Percentiles rank a stretch among this genome's conserved stretches.
Evolutionary conservation across 345 rosid genomes (phyloP).

Genomic region (Diplotaxis tenuifolia): DNA sequence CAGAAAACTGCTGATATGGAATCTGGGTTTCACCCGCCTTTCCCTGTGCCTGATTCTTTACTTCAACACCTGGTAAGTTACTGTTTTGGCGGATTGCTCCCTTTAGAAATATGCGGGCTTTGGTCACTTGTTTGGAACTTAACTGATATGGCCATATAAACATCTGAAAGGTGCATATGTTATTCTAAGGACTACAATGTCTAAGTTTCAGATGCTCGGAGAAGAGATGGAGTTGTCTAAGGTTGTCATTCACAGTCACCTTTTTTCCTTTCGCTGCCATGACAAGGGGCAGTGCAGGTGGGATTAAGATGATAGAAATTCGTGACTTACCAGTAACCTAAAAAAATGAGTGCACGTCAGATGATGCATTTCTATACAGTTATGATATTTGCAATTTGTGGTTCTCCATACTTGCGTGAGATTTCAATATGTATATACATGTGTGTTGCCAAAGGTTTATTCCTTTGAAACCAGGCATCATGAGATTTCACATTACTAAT

Average conservation of each 20-base stretch:
- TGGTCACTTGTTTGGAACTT: constrained; percentile 45
- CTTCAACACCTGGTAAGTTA: constrained; percentile 76
- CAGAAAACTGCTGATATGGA: constrained; percentile 46
- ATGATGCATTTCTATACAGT: constrained; percentile 58
- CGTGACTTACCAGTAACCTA: constrained; percentile 50
- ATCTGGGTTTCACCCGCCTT: constrained; percentile 69
- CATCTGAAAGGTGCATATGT: constrained; percentile 75
- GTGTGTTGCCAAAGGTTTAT: constrained; percentile 23
- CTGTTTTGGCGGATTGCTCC: constrained; percentile 15
- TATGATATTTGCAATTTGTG: constrained; percentile 61
- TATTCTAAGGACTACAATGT: constrained; percentile 97
- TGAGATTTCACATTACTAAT: constrained; percentile 35
- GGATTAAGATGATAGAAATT: constrained; percentile 80
- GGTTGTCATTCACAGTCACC: constrained; percentile 76
- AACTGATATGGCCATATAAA: constrained; percentile 54
- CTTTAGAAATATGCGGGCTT: constrained; percentile 27
- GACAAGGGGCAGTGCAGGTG: constrained; percentile 95
- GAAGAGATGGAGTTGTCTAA: constrained; percentile 59
- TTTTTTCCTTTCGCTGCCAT: constrained; percentile 92
- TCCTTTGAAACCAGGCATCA: constrained; percentile 30
- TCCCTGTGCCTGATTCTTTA: constrained; percentile 66
- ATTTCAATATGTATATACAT: constrained; percentile 36
- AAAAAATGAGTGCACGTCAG: constrained; percentile 48
- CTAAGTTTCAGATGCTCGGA: constrained; percentile 99
- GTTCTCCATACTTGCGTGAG: constrained; percentile 51